Conservation (phyloP, 2,329 filamentous ascomycete genomes). For the Trichoderma simmonsii region DNA sequence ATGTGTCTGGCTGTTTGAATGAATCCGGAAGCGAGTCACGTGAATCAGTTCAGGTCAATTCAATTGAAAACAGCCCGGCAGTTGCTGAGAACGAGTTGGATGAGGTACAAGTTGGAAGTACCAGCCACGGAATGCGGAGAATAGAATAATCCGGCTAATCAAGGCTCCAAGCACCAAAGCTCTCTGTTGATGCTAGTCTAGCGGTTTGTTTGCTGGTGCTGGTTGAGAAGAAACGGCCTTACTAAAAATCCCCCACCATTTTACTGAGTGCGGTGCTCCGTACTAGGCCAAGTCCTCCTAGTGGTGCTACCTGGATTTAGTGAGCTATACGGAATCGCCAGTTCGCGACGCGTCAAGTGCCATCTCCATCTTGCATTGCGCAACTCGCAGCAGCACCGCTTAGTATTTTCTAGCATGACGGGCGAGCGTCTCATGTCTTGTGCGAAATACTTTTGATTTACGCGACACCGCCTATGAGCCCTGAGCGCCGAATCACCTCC, state of each 20-base stretch:
- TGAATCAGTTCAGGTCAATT: not conserved
- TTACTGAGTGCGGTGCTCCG: not conserved
- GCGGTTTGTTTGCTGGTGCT: not conserved
- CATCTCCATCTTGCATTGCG: conserved; percentile 4
- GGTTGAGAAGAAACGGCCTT: not conserved
- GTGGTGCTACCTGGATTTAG: conserved; percentile 7
- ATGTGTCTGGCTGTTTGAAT: not conserved
- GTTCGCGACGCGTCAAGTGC: conserved; percentile 17
- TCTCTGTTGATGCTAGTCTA: not conserved
- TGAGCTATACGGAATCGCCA: not conserved
- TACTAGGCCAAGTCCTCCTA: not conserved
- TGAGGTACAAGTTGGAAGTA: not conserved
- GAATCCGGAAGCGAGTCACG: not conserved
- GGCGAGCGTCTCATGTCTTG: not conserved
- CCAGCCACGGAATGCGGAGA: not conserved
- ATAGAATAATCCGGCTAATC: not conserved
- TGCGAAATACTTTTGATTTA: not conserved
- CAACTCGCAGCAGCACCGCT: conserved; percentile 3
- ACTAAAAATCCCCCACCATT: not conserved
- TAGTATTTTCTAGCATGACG: conserved; percentile 7
- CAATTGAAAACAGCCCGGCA: not conserved
- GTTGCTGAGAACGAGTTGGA: not conserved
- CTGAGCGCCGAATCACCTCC: not conserved
- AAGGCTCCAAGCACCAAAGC: not conserved
- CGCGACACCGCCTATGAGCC: conserved; percentile 12